phyloP scores from a whole-genome alignment of 192 early-diverging fungal species.

The Jimgerdemannia lactiflua region DNA sequence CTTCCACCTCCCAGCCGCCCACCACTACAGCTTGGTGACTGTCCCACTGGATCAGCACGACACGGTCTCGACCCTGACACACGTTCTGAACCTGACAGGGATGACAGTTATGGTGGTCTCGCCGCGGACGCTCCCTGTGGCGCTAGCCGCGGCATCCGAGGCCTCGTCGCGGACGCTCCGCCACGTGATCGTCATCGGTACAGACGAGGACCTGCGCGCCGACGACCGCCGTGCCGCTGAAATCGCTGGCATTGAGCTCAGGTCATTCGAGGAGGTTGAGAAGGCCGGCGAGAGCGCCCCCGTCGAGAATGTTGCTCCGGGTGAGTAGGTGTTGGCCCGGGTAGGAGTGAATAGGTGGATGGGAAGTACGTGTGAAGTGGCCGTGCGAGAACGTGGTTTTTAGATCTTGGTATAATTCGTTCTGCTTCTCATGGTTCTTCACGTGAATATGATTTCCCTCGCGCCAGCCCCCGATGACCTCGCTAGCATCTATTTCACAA shows the following conservation, averaged over 20 bases:
- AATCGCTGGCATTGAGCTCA: conserved; percentile 9
- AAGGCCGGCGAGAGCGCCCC: not conserved
- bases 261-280: conserved; percentile 17
- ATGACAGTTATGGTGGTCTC: conserved; percentile 30
- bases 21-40: conserved; percentile 31
- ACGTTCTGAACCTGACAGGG: conserved; percentile 30
- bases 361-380: not conserved
- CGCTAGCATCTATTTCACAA: conserved; percentile 20
- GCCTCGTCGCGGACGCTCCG: not conserved
- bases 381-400: not conserved
- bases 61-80: conserved; percentile 20
- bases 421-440: too few relatives aligned
- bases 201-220: not conserved
- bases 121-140: conserved; percentile 16
- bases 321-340: not conserved
- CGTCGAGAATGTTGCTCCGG: conserved; percentile 15
- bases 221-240: conserved; percentile 6
- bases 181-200: conserved; percentile 22
- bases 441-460: too few relatives aligned
- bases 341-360: not conserved
- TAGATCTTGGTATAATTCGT: too few relatives aligned
- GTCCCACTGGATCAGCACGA: conserved; percentile 31
- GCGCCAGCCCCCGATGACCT: conserved; percentile 20
- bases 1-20: conserved; percentile 28
- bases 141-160: conserved; percentile 5